Conservation (phyloP, 208 protist genomes). For the Crithidia sp. region DNA sequence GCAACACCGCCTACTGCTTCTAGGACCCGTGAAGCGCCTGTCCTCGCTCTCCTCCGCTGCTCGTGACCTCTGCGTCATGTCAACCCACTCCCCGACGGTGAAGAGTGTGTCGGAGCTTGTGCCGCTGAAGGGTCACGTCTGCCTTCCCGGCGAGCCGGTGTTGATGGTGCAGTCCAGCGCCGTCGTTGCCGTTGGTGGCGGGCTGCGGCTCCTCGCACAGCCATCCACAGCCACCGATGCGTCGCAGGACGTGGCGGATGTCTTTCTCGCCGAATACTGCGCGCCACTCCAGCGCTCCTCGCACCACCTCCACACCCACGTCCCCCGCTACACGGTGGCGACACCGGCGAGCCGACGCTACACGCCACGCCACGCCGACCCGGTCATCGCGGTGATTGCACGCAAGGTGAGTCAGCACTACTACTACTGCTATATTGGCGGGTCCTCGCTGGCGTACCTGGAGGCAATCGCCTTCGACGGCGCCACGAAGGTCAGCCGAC, state of each 20-base stretch:
- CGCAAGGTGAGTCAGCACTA: constrained; percentile 53
- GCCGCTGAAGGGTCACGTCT: constrained; percentile 65
- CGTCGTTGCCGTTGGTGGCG: constrained; percentile 68
- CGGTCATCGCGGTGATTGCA: constrained; percentile 72
- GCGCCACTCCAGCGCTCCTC: constrained; percentile 42
- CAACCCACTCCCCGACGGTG: background rate
- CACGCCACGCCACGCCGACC: constrained; percentile 51
- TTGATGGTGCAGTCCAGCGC: constrained; percentile 44
- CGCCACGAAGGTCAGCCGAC: constrained; percentile 78
- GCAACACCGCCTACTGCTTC: no score
- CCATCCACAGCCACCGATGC: background rate
- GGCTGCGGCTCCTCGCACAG: constrained; percentile 49
- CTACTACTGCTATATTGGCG: constrained; percentile 76
- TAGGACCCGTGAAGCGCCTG: no score
- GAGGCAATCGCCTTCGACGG: constrained; percentile 85
- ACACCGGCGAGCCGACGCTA: constrained; percentile 71
- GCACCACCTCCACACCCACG: constrained; percentile 33
- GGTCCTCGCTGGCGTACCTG: constrained; percentile 52
- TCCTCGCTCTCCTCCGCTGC: no score
- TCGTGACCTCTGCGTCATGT: background rate
- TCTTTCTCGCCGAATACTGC: constrained; percentile 69
- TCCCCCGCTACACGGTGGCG: constrained; percentile 52
- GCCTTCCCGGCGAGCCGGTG: constrained; percentile 84
- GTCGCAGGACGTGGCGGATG: constrained; percentile 9
- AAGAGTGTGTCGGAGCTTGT: constrained; percentile 55